phyloP scores from a whole-genome alignment of 1,139 yeast genomes.

The Meyerozyma smithsonii region DNA sequence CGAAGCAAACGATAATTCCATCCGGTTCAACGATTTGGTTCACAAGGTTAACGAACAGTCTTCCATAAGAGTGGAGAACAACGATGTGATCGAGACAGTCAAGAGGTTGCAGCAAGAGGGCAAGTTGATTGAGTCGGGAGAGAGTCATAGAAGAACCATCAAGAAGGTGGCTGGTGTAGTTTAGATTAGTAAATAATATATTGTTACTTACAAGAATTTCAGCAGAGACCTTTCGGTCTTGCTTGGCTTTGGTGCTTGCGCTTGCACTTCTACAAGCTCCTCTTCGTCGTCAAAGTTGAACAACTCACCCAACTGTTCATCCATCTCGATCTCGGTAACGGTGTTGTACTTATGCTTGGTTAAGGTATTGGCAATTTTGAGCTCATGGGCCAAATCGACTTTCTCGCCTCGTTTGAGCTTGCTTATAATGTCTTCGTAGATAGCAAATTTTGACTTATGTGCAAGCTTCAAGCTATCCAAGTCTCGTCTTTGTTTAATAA shows the following conservation, averaged over 20 bases:
- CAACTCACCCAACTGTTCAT: slow-evolving; percentile 34
- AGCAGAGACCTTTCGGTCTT: slow-evolving; percentile 1
- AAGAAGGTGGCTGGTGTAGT: slow-evolving; percentile 37
- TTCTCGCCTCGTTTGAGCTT: slow-evolving; percentile 27
- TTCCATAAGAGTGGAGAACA: slow-evolving; percentile 62
- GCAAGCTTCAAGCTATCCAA: slow-evolving; percentile 26
- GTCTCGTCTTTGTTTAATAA: slow-evolving; percentile 31
- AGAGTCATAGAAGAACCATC: slow-evolving; percentile 65
- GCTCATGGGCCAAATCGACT: slow-evolving; percentile 35
- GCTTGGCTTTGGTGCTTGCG: not conserved
- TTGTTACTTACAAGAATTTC: slow-evolving; percentile 2
- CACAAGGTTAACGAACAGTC: slow-evolving; percentile 65
- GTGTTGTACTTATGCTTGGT: slow-evolving; percentile 28
- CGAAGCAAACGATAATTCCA: slow-evolving; percentile 38
- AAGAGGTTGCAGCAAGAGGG: slow-evolving; percentile 75
- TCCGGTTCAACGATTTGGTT: slow-evolving; percentile 59
- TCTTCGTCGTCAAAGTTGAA: slow-evolving; percentile 28
- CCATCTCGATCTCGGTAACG: slow-evolving; percentile 35
- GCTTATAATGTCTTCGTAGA: slow-evolving; percentile 27
- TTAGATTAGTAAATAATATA: not conserved
- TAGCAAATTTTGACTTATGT: slow-evolving; percentile 27
- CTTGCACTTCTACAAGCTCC: not conserved
- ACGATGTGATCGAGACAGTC: slow-evolving; percentile 65
- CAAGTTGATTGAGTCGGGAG: slow-evolving; percentile 65
- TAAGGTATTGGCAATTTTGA: slow-evolving; percentile 33